Percentiles rank a stretch among this genome's conserved stretches.
Conservation (phyloP, 768 basidiomycete genomes). For the Tricholoma sp. region DNA sequence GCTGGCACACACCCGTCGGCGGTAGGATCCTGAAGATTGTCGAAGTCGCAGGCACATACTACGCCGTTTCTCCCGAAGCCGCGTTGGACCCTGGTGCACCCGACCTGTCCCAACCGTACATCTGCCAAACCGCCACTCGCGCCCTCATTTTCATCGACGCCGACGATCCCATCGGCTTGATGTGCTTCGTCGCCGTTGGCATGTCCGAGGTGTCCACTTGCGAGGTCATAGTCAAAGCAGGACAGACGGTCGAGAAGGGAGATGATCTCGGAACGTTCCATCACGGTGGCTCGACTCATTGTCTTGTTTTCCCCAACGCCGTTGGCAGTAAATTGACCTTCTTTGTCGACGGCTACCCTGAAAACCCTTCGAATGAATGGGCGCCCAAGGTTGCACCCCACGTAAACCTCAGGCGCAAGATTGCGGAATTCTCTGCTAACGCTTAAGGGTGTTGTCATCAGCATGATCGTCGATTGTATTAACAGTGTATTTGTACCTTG, state of each 20-base stretch:
- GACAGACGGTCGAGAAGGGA: slow-evolving; percentile 32
- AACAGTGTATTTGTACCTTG: not conserved
- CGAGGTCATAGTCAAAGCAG: slow-evolving; percentile 41
- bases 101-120: slow-evolving; percentile 32
- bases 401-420: not conserved
- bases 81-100: not conserved
- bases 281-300: slow-evolving; percentile 54
- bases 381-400: not conserved
- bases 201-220: slow-evolving; percentile 63
- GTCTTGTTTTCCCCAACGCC: slow-evolving; percentile 33
- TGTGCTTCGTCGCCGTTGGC: slow-evolving; percentile 55
- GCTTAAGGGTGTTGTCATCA: not conserved
- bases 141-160: slow-evolving; percentile 52
- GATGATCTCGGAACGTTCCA: slow-evolving; percentile 61
- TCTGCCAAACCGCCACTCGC: slow-evolving; percentile 42
- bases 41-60: slow-evolving; percentile 46
- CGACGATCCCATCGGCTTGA: slow-evolving; percentile 44
- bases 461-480: not conserved
- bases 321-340: not conserved
- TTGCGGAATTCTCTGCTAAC: not conserved
- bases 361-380: not conserved
- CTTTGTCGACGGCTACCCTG: not conserved
- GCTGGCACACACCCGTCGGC: slow-evolving; percentile 57
- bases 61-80: slow-evolving; percentile 28
- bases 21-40: slow-evolving; percentile 36